Conservation (phyloP, 768 basidiomycete species). For the Pisolithus marmoratus region DNA sequence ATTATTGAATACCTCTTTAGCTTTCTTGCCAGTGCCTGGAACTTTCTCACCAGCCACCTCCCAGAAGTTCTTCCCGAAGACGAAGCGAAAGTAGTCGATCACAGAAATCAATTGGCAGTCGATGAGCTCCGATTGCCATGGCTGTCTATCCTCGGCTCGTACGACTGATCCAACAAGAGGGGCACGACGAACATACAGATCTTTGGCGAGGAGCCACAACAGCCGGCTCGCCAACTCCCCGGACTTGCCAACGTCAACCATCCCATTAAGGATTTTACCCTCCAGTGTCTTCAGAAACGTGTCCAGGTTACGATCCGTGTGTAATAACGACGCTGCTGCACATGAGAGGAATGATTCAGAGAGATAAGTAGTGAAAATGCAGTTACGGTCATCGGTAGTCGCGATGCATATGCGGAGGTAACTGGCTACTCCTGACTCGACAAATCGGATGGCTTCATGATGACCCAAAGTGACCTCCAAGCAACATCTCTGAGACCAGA, state of each 20-base stretch:
- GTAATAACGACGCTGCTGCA: neutral
- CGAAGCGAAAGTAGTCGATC: slow-evolving; percentile 4
- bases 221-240: slow-evolving; percentile 10
- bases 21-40: too few species aligned
- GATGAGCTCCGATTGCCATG: neutral
- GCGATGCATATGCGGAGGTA: slow-evolving; percentile 2
- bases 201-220: slow-evolving; percentile 7
- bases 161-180: too few species aligned
- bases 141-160: too few species aligned
- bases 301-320: neutral
- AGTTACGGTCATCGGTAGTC: neutral
- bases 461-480: slow-evolving; percentile 1
- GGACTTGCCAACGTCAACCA: slow-evolving; percentile 4
- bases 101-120: slow-evolving; percentile 1
- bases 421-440: slow-evolving; percentile 1
- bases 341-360: slow-evolving; percentile 4
- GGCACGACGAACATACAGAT: neutral
- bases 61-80: slow-evolving; percentile 3
- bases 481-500: slow-evolving; percentile 2
- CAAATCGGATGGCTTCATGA: neutral
- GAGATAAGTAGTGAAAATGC: slow-evolving; percentile 1
- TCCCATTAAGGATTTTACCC: neutral
- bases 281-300: neutral
- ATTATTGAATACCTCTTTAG: too few species aligned
- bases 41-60: too few species aligned